Evolutionary conservation across 2,329 filamentous ascomycete species (phyloP).

Genomic region (Shiraia sp.): DNA sequence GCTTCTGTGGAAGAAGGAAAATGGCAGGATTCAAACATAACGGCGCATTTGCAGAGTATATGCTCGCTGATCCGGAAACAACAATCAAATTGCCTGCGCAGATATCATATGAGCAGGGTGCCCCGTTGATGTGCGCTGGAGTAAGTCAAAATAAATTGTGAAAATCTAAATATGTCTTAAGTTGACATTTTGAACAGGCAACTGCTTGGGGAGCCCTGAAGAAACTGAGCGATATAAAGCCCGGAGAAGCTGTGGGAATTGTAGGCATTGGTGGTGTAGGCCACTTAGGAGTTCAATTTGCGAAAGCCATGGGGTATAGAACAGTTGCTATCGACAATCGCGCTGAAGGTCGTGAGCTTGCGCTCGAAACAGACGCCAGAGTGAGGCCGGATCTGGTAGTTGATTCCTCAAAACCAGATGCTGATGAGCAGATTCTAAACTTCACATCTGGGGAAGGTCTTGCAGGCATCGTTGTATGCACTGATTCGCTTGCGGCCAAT

Average conservation of each 20-base stretch:
- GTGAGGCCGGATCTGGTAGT: constrained; percentile 25
- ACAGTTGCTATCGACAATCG: constrained; percentile 31
- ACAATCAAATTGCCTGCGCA: constrained; percentile 27
- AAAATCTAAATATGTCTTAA: not conserved
- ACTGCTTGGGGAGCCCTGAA: constrained; percentile 30
- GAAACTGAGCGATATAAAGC: constrained; percentile 43
- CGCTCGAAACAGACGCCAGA: constrained; percentile 16
- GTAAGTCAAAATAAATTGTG: constrained; percentile 19
- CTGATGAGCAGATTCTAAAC: constrained; percentile 15
- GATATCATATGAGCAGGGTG: constrained; percentile 31
- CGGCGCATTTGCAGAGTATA: constrained; percentile 38
- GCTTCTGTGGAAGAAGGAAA: constrained; percentile 32
- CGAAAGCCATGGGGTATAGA: constrained; percentile 29
- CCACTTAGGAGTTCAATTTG: constrained; percentile 77
- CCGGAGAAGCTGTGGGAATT: constrained; percentile 76
- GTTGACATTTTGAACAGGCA: constrained; percentile 11
- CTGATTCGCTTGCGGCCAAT: constrained; percentile 26
- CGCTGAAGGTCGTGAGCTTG: constrained; percentile 22
- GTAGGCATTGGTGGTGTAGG: constrained; percentile 83
- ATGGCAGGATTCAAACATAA: constrained; percentile 37
- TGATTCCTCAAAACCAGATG: constrained; percentile 15
- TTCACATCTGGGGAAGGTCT: constrained; percentile 27
- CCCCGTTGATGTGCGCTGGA: constrained; percentile 43
- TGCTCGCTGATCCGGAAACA: constrained; percentile 36
- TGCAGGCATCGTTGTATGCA: constrained; percentile 31